Conservation (phyloP, 2,329 filamentous ascomycete genomes). For the Emergomyces orientalis region DNA sequence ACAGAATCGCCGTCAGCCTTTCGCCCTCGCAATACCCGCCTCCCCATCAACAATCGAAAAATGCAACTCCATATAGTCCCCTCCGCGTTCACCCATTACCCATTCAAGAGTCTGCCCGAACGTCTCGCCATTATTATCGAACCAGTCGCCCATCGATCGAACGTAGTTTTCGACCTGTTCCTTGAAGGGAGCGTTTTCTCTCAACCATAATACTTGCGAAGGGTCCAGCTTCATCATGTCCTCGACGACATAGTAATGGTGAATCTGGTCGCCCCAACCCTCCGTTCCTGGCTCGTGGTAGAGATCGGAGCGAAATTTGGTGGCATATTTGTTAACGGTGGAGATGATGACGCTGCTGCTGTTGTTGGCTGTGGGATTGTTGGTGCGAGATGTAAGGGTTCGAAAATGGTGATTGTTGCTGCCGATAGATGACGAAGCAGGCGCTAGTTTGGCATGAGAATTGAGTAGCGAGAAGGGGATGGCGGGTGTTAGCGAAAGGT, state of each 20-base stretch:
- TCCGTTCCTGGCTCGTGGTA: conserved; percentile 48
- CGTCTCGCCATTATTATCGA: conserved; percentile 55
- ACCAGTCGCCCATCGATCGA: conserved; percentile 48
- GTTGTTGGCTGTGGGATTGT: conserved; percentile 8
- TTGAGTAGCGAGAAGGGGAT: conserved; percentile 16
- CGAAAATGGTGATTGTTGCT: background rate
- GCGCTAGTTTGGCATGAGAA: background rate
- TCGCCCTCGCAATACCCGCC: conserved; percentile 24
- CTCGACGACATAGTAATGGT: conserved; percentile 55
- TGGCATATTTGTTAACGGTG: conserved; percentile 31
- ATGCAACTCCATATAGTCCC: conserved; percentile 38
- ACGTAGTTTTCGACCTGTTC: conserved; percentile 49
- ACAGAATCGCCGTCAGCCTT: conserved; percentile 2
- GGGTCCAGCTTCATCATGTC: conserved; percentile 57
- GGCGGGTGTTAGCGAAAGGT: conserved; percentile 31
- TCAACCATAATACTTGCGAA: conserved; percentile 49
- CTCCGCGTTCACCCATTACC: conserved; percentile 48
- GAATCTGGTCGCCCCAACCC: conserved; percentile 56
- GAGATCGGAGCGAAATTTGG: conserved; percentile 40
- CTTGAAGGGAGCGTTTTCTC: conserved; percentile 48
- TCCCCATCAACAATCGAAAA: conserved; percentile 24
- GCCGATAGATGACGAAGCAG: conserved; percentile 4
- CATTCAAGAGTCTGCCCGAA: conserved; percentile 50
- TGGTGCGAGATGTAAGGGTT: conserved; percentile 1
- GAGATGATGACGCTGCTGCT: background rate